Base-by-base conservation (phyloP, 140 eudicot species). In the Cichorium intybus region DNA sequence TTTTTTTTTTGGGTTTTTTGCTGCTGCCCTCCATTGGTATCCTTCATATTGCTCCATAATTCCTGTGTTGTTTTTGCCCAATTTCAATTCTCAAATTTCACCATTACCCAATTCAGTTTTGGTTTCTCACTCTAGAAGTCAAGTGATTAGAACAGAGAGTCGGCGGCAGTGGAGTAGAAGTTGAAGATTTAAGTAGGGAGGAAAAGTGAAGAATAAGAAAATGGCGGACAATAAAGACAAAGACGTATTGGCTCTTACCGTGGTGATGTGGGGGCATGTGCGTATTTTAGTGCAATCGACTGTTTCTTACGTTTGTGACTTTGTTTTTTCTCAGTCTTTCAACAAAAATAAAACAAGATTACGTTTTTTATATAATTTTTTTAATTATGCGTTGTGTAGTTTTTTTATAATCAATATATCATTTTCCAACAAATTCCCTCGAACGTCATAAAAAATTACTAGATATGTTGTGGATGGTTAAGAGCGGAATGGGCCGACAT, bases 211-310 rank as follows among this genome's bases (percentile, higher is more conserved):
- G 81, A 62, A 73, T 75, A 78, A 78, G 82, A 56, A 79, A 76
- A 66, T 75, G 80, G 85, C 75, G 77, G 82, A 75, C 77, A 76
- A 70, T 68, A 68, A 71, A 61, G 81, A 79, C 76, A 69, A 75
- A 60, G 75, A 71, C 68, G 52, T 63, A 51, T 31, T 24, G 58
- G 21, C 14, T 55, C 41, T 51, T 22, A 28, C 47, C 22, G 24
- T 65, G 71, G 71, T 48, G 55, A 1, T 65, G 48, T 51, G 35
- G 37, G 21, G 29, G 20, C 74, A 68, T 56, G 47, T 56, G 74
- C 65, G 65, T 56, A 68, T 47, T 23, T 68, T 68, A 68, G 65
- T 39, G 3, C 43, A 24, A 62, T 24, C 64, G n/a, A 23, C 55
- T 24, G 22, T 62, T 62, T 31, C 22, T 58, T 58, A 31, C 27